These are phyloP conservation scores for Exophiala sp. DNA, from an alignment of 2,329 filamentous ascomycete genomes.

Conservation along the genomic window DNA sequence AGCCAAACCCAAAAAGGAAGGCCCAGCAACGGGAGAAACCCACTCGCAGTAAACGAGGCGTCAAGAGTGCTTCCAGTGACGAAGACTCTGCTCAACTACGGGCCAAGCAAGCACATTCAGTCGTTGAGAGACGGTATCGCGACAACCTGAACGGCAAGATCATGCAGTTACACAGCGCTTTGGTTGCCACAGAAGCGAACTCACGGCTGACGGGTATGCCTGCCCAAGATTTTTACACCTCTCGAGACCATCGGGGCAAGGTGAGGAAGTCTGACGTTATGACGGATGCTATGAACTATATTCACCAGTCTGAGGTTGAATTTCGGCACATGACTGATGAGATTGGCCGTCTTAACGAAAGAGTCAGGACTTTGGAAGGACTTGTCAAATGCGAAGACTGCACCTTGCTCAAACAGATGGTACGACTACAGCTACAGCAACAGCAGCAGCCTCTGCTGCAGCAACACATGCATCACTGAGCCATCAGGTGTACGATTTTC, in stretches of 20 bases:
- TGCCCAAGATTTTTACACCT: slow-evolving; percentile 11
- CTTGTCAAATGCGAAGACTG: slow-evolving; percentile 26
- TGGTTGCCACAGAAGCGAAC: slow-evolving; percentile 13
- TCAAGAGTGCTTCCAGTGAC: slow-evolving; percentile 14
- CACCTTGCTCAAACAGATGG: slow-evolving; percentile 24
- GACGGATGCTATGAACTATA: slow-evolving; percentile 28
- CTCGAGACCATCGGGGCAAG: slow-evolving; percentile 21
- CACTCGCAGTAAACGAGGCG: slow-evolving; percentile 12
- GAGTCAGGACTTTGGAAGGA: slow-evolving; percentile 24
- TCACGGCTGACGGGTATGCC: slow-evolving; percentile 8
- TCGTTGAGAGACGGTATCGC: slow-evolving; percentile 27
- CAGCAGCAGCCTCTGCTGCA: background rate
- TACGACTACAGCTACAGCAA: slow-evolving; percentile 3
- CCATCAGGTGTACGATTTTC: too few relatives aligned
- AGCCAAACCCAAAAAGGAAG: background rate
- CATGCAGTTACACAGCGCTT: slow-evolving; percentile 25
- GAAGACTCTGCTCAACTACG: slow-evolving; percentile 18
- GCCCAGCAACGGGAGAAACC: slow-evolving; percentile 11
- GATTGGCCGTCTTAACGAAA: slow-evolving; percentile 22
- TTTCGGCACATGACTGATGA: slow-evolving; percentile 29
- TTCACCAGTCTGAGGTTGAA: slow-evolving; percentile 27
- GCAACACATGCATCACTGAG: too few relatives aligned
- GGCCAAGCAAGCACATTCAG: slow-evolving; percentile 26
- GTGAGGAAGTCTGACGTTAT: slow-evolving; percentile 28
- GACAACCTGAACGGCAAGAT: slow-evolving; percentile 30